These are phyloP conservation scores for Venturia carpophila DNA, from an alignment of 2,329 filamentous ascomycete species.

Conservation along the genomic window DNA sequence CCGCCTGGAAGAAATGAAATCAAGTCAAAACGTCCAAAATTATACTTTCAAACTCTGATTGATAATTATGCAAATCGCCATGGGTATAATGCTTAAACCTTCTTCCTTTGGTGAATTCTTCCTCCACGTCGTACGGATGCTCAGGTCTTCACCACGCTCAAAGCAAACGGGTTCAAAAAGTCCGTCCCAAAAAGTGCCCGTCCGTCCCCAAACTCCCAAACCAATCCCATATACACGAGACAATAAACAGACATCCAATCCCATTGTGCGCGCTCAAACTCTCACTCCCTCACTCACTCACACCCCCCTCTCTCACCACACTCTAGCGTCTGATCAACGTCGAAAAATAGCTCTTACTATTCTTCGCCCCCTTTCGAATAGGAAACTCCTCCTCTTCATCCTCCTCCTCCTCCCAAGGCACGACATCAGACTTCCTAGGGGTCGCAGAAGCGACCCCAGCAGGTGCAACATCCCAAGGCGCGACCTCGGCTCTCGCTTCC, in stretches of 20 bases:
- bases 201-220: not conserved
- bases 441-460: not conserved
- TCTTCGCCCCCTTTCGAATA: not conserved
- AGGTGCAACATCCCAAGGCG: not conserved
- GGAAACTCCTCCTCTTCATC: slow-evolving; percentile 6
- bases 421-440: not conserved
- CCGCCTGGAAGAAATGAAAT: no score
- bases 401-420: not conserved
- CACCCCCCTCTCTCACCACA: not conserved
- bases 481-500: not conserved
- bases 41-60: not conserved
- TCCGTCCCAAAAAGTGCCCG: not conserved
- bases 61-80: not conserved
- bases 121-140: no score
- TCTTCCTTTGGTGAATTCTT: not conserved
- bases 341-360: not conserved
- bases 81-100: not conserved
- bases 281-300: not conserved
- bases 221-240: not conserved
- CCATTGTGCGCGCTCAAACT: not conserved
- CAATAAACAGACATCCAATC: not conserved
- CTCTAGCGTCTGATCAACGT: not conserved
- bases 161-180: not conserved
- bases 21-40: no score
- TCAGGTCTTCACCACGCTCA: no score